phyloP scores from a whole-genome alignment of 805 yeast genomes.

The Candida multigemmis region DNA sequence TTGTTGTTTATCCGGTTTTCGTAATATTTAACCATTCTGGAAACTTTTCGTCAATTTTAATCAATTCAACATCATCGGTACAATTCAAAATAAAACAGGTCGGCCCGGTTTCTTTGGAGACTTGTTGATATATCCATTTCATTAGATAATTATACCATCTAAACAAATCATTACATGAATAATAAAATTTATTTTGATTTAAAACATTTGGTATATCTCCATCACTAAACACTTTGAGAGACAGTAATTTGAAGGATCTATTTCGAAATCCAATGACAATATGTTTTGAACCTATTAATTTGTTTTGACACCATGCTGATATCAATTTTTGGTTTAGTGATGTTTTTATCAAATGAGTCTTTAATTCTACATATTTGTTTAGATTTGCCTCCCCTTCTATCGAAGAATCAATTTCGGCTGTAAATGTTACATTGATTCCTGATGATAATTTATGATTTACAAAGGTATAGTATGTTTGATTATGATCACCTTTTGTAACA shows the following conservation, averaged over 20 bases:
- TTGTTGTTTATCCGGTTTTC: too few relatives aligned
- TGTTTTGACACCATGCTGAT: conserved; percentile 11
- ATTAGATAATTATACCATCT: conserved; percentile 9
- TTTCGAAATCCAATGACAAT: conserved; percentile 10
- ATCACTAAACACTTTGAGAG: conserved; percentile 5
- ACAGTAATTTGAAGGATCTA: conserved; percentile 5
- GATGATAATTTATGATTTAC: conserved; percentile 6
- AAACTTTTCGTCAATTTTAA: too few relatives aligned
- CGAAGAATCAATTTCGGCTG: conserved; percentile 17
- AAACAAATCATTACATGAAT: conserved; percentile 4
- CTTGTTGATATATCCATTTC: conserved; percentile 5
- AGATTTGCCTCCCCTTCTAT: conserved; percentile 3
- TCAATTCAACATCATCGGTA: too few relatives aligned
- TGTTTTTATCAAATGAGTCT: conserved; percentile 9
- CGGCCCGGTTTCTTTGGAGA: too few relatives aligned
- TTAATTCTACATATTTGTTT: conserved; percentile 12
- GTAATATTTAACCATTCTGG: too few relatives aligned
- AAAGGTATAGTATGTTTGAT: conserved; percentile 7
- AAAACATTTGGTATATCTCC: background rate
- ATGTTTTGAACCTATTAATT: conserved; percentile 8
- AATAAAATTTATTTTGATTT: too few relatives aligned
- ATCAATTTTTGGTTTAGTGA: conserved; percentile 6
- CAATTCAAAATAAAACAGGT: too few relatives aligned
- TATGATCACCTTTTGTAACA: conserved; percentile 5
- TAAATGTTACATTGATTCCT: conserved; percentile 6